Conservation (phyloP, 768 basidiomycete species). For the Mycena latifolia region DNA sequence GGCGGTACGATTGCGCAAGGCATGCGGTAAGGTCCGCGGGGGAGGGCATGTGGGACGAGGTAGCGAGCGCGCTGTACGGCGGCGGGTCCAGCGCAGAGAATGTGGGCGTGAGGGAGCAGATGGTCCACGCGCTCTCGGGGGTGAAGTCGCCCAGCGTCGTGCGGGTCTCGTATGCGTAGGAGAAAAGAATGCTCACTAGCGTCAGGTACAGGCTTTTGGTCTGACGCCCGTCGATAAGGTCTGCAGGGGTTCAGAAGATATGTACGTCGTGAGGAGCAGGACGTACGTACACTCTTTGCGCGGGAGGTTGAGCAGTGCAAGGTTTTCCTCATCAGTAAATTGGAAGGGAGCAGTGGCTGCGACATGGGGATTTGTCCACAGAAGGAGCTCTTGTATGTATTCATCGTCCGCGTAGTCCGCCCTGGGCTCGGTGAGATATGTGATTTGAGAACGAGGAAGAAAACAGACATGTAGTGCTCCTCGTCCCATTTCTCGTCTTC, state of each 20-base stretch:
- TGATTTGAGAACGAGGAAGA: neutral
- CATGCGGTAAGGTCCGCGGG: constrained; percentile 62
- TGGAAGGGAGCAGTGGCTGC: constrained; percentile 50
- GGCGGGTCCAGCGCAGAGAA: constrained; percentile 89
- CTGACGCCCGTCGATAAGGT: constrained; percentile 69
- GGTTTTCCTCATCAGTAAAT: constrained; percentile 81
- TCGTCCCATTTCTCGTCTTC: constrained; percentile 87
- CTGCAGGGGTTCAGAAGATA: constrained; percentile 51
- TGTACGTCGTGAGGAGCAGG: constrained; percentile 34
- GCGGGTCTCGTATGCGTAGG: constrained; percentile 85
- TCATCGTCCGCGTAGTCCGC: constrained; percentile 86
- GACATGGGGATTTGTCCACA: constrained; percentile 46
- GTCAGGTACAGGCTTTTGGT: constrained; percentile 76
- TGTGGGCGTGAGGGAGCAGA: constrained; percentile 77
- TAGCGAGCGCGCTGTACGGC: constrained; percentile 51
- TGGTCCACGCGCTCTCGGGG: constrained; percentile 91
- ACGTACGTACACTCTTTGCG: constrained; percentile 69
- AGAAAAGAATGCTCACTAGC: constrained; percentile 78
- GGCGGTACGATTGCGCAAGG: constrained; percentile 76
- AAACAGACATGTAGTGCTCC: constrained; percentile 83
- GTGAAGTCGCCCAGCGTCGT: constrained; percentile 86
- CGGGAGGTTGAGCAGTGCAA: constrained; percentile 69
- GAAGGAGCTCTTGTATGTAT: constrained; percentile 64
- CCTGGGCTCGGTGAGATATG: constrained; percentile 52
- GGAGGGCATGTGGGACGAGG: constrained; percentile 49